Evolutionary conservation across 441 rosid genomes (phyloP), one percentile per base, ranked within the genome.

Genomic region (Flueggea neowawraea): DNA sequence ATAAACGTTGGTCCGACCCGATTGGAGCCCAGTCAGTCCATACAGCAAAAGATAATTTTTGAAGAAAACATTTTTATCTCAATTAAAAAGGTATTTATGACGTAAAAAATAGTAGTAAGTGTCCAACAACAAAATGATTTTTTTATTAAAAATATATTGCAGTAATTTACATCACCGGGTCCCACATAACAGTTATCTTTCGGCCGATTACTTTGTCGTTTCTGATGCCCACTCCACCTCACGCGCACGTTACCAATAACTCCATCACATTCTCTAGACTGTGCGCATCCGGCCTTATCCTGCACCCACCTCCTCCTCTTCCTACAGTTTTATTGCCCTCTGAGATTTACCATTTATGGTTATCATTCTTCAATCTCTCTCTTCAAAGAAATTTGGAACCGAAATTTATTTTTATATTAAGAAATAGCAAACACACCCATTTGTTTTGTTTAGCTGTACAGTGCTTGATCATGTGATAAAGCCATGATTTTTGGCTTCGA

Each of bases 121-220:
- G 28, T 22, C 28, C 28, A 22, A 22, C 28, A 22, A 22, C 28
- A 22, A 22, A 22, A 22, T 22, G 28, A 22, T 22, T 22, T 22
- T 22, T 22, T 22, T 22, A 43, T 43, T 43, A 48, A 28, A 49
- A 62, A 39, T 60, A 62, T 15, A 69, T 47, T 41, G 41, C 32
- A 11, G 12, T 45, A 63, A 49, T 63, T 62, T 31, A 61, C 66
- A 54, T 59, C 22, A 5, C 28, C 16, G 63, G 81, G 84, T 16
- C 82, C 79, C 80, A 71, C 43, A 0, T 36, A 58, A 65, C 75
- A 70, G 75, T 73, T 65, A 64, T 64, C 74, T 70, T 77, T 75
- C 74, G 78, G 78, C 73, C 69, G 78, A 64, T 79, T 58, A 55
- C 61, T 74, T 70, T 76, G 81, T 77, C 84, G 78, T 66, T 51